Evolutionary conservation across 129 eudicot species (phyloP), one percentile per base, ranked within the genome.

Genomic region (Heracleum sosnowskyi): DNA sequence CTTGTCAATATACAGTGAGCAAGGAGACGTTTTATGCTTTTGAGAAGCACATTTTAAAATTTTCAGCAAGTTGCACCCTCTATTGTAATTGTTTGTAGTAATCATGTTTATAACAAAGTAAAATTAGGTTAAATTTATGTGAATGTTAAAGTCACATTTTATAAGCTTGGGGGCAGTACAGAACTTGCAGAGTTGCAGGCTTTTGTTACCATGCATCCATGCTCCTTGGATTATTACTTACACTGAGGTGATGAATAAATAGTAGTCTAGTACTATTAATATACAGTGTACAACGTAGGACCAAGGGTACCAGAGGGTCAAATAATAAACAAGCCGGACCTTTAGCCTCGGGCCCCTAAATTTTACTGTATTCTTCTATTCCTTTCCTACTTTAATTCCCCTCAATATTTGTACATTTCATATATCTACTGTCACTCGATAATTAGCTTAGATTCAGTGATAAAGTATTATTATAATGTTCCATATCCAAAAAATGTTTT

Each of bases 211-310:
- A 36, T 69, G 74, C n/a, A 69, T 34, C 74, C 74, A 69, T 69
- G 40, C 42, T 69, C 74, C 40, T 36, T 18, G 42, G 74, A 69
- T 69, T 36, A 36, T 33, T 66, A 29, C 39, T 66, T 66, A 66
- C 72, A 31, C 10, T 13, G 39, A 66, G 15, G n/a, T 13, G 39
- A 66, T 31, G n/a, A 18, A 18, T 36, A 69, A 69, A 69, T 24
- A 66, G 72, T 15, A 31, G 22, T 16, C 9, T 15, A 15, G 22
- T 31, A 1, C 10, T 15, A 31, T 66, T 66, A 66, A 66, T 15
- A 66, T 31, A 66, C 72, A 66, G 72, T 66, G 24, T 66, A 66
- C 72, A 66, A 66, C 72, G 72, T 66, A 66, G 71, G 71, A 64
- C 71, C 71, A 31, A 24, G 71, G 72, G 39, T 15, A 66, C 37